A percentile compares a stretch with the other conserved stretches of the same genome.
Conservation (phyloP, 805 yeast genomes). For the Suhomyces pyralidae region DNA sequence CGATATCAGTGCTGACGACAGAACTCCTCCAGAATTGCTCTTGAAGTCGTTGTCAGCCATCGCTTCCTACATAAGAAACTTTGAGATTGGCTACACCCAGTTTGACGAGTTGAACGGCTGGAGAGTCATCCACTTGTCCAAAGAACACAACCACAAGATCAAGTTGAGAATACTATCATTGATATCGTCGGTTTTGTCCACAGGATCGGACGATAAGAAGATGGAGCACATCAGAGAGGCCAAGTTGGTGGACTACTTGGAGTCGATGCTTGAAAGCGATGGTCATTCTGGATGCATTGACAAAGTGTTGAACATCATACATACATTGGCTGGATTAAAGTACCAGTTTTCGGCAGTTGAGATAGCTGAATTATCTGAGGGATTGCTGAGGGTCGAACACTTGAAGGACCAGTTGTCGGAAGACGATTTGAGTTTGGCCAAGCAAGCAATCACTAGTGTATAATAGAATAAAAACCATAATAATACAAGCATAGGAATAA, state of each 20-base stretch:
- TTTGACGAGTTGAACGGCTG: slow-evolving; percentile 66
- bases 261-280: slow-evolving; percentile 28
- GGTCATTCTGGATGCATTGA: slow-evolving; percentile 53
- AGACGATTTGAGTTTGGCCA: slow-evolving; percentile 52
- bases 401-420: slow-evolving; percentile 49
- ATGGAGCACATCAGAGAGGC: slow-evolving; percentile 36
- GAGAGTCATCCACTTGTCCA: slow-evolving; percentile 39
- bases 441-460: slow-evolving; percentile 33
- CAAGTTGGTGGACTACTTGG: slow-evolving; percentile 31
- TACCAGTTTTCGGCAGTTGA: slow-evolving; percentile 49
- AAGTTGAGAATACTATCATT: slow-evolving; percentile 56
- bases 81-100: slow-evolving; percentile 47
- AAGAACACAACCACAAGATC: slow-evolving; percentile 35
- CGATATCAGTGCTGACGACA: slow-evolving; percentile 30
- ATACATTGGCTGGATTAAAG: slow-evolving; percentile 40
- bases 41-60: slow-evolving; percentile 76
- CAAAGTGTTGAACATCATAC: slow-evolving; percentile 50
- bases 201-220: slow-evolving; percentile 44
- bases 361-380: slow-evolving; percentile 28
- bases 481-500: too few relatives aligned
- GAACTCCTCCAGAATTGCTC: slow-evolving; percentile 31
- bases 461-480: background rate
- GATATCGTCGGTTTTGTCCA: slow-evolving; percentile 57
- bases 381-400: slow-evolving; percentile 37
- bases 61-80: slow-evolving; percentile 70